phyloP scores from a whole-genome alignment of 83 land plant genomes.

The Picea mariana region DNA sequence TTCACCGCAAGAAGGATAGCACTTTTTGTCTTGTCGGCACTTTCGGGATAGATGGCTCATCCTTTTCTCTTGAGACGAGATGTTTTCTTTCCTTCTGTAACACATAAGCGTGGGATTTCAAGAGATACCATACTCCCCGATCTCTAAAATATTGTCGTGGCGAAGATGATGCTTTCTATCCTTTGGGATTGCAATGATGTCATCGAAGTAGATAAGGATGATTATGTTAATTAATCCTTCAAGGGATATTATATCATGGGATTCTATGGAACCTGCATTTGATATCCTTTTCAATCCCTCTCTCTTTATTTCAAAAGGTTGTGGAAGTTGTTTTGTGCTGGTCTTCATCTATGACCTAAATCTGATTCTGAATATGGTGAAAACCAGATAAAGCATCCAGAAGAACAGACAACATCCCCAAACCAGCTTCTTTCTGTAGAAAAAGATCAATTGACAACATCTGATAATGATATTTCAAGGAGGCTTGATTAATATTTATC shows the following conservation, averaged over 20 bases:
- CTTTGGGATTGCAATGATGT: background rate
- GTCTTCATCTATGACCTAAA: background rate
- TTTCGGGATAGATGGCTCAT: background rate
- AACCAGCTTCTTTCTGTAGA: background rate
- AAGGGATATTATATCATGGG: background rate
- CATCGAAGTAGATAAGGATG: conserved; percentile 5
- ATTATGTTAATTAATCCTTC: background rate
- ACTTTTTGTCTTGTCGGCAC: background rate
- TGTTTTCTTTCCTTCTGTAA: background rate
- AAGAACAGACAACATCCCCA: background rate
- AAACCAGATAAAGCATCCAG: background rate
- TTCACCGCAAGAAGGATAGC: background rate
- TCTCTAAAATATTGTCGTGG: background rate
- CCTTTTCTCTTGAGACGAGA: no score
- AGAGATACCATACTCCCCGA: background rate
- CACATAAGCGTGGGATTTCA: background rate
- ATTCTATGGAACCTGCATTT: background rate
- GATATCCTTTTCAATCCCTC: background rate
- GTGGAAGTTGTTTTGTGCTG: background rate
- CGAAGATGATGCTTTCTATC: background rate
- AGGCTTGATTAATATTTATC: background rate
- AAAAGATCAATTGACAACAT: background rate
- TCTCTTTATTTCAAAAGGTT: background rate
- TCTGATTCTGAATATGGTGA: background rate
- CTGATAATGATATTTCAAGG: background rate